Base-by-base conservation (phyloP, 805 yeast species). In the Ogataea minuta region DNA sequence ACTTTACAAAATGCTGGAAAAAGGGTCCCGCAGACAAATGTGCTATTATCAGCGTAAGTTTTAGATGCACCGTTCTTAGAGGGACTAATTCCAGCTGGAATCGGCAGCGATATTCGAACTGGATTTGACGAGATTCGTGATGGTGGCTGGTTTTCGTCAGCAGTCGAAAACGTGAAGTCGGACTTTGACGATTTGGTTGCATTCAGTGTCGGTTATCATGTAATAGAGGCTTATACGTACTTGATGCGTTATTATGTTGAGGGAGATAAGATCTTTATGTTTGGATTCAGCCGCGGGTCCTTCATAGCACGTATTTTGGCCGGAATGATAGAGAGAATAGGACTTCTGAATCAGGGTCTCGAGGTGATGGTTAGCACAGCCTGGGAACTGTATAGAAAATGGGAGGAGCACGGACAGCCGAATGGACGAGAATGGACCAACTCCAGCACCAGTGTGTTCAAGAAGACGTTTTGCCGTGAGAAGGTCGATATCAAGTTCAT, bases 301-400 rank as follows among this genome's bases (percentile, higher is more conserved):
- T 79, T 79, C 52, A 68, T 77, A 4, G 85, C 84, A 0, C 65
- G 86, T 31, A 76, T 81, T 1, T 55, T 81, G 15, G 76, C 81
- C 2, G 84, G 84, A 1, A 76, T 81, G 84, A 61, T 81, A 11
- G 82, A 75, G 45, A 58, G 74, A 28, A 77, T 81, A n/a, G 88
- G 87, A 0, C 55, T 81, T 9, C 57, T 81, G 35, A 69, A 71
- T 39, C 54, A 50, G 11, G 86, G 86, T 0, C 59, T 76, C 21
- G 82, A 76, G 38, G 73, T 72, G 27, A 65, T 79, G 70, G 72
- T 74, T 1, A 60, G 66, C 17, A 70, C 77, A 33, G 87, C 86
- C 0, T 81, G 86, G 85, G 65, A 70, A 28, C 67, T 80, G 10
- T 79, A 81, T 50, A 66, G 71, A 33, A 67, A 68, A 17, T 81